Conservation (phyloP, 2,329 filamentous ascomycete species). For the Verticillium isaacii region DNA sequence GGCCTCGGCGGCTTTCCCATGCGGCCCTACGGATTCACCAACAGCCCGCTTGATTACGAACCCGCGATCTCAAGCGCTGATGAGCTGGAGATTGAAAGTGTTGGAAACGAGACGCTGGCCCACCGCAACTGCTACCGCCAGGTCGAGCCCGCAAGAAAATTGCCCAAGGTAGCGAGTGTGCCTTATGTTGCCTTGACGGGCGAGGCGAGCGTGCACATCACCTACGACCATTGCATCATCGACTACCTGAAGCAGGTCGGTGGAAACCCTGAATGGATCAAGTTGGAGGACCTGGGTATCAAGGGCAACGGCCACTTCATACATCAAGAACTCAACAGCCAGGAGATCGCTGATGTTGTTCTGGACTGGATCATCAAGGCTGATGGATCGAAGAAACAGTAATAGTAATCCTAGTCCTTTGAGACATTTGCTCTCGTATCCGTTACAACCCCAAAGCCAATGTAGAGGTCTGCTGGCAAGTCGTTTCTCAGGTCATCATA, state of each 20-base stretch:
- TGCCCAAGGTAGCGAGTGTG: constrained; percentile 39
- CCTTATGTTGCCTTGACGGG: constrained; percentile 41
- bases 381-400: background rate
- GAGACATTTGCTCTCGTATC: no score
- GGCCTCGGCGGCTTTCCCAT: constrained; percentile 11
- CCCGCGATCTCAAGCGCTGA: constrained; percentile 17
- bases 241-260: constrained; percentile 43
- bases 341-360: constrained; percentile 32
- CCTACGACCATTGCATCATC: constrained; percentile 50
- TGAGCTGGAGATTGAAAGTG: constrained; percentile 18
- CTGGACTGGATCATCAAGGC: constrained; percentile 27
- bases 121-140: constrained; percentile 22
- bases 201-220: constrained; percentile 45
- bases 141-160: constrained; percentile 23
- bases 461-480: no score
- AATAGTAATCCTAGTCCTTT: no score
- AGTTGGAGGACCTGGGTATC: constrained; percentile 37
- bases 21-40: constrained; percentile 21
- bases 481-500: no score
- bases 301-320: constrained; percentile 47
- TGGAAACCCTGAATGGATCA: constrained; percentile 35
- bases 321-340: constrained; percentile 41
- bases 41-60: constrained; percentile 22
- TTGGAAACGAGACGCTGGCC: constrained; percentile 15
- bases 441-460: no score